These are phyloP conservation scores for Eimeria maxima DNA, from an alignment of 169 alveolate genomes.

Conservation along the genomic window DNA sequence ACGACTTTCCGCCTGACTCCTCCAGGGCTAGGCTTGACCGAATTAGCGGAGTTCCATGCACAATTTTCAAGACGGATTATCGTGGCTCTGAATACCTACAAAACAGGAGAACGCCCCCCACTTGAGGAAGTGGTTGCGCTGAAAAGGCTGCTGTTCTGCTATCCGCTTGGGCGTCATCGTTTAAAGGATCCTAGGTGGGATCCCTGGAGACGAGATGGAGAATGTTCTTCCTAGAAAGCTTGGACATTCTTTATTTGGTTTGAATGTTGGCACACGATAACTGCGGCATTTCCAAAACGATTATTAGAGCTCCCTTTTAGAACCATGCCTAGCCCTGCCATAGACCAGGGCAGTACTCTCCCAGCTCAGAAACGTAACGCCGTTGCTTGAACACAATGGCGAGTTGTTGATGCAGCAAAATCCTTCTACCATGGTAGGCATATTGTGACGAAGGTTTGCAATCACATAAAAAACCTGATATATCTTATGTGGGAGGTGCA, in stretches of 20 bases:
- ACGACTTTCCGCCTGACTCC: not conserved
- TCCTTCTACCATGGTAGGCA: too few species aligned
- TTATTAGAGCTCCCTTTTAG: not conserved
- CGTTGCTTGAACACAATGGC: not conserved
- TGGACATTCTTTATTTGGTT: not conserved
- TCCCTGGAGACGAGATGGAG: slow-evolving; percentile 3
- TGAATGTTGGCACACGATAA: not conserved
- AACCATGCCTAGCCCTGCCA: too few species aligned
- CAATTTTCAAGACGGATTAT: not conserved
- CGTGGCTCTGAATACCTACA: not conserved
- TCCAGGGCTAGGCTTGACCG: not conserved
- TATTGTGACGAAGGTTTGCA: too few species aligned
- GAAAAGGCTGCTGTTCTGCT: not conserved
- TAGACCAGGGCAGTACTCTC: too few species aligned
- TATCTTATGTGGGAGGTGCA: too few species aligned
- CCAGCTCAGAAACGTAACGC: too few species aligned
- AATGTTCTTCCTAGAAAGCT: not conserved
- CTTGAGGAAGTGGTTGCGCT: not conserved
- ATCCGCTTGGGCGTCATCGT: not conserved
- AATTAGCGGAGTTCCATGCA: not conserved
- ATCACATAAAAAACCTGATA: too few species aligned
- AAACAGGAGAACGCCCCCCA: not conserved
- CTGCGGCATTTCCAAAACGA: not conserved
- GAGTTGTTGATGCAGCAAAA: not conserved
- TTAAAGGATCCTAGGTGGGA: not conserved